A percentile compares a stretch with the other conserved stretches of the same genome.
Evolutionary conservation across 225 moss, liverwort and hornwort species (phyloP).

Genomic region (Bryum argenteum): DNA sequence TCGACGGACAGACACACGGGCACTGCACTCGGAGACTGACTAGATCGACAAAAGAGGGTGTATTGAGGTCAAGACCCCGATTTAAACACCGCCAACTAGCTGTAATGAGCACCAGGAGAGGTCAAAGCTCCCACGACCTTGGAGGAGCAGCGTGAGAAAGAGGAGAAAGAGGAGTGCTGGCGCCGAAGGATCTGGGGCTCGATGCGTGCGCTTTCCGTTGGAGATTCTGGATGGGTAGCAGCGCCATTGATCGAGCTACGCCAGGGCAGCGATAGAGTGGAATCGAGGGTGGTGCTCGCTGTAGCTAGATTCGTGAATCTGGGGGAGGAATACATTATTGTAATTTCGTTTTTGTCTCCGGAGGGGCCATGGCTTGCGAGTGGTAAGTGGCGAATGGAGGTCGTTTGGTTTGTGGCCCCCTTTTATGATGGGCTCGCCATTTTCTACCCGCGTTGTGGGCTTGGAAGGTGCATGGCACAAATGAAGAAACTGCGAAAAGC

Average conservation of each 20-base stretch:
- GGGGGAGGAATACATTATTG: neutral
- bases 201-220: constrained; percentile 10
- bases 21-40: too few species aligned
- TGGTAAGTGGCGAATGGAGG: constrained; percentile 1
- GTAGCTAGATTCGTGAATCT: neutral
- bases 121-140: neutral
- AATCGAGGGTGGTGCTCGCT: neutral
- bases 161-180: neutral
- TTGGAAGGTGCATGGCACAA: too few species aligned
- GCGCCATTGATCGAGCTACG: neutral
- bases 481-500: too few species aligned
- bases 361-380: neutral
- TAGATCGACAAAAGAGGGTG: too few species aligned
- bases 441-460: too few species aligned
- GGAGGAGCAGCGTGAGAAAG: neutral
- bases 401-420: neutral
- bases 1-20: too few species aligned
- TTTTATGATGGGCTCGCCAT: too few species aligned
- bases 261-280: neutral
- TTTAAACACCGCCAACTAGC: too few species aligned
- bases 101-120: too few species aligned
- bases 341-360: too few species aligned
- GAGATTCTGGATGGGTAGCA: neutral
- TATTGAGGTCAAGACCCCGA: too few species aligned
- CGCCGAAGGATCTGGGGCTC: neutral